Evolutionary conservation across 208 protist species (phyloP), one percentile per base, ranked within the genome.

Genomic region (Trypanosoma rangeli): DNA sequence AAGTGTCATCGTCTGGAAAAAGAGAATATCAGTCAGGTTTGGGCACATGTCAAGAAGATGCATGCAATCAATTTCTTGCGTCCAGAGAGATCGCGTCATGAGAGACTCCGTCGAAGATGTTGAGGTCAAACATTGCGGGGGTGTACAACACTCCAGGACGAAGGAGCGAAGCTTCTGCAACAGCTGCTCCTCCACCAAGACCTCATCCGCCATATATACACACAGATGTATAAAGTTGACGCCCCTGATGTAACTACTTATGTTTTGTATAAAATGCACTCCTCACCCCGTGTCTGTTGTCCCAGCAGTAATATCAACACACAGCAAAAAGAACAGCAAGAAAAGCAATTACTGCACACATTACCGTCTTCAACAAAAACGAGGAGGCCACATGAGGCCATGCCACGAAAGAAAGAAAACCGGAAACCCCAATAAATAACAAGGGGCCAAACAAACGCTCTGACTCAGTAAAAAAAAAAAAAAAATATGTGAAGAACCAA

Each of bases 31-130:
- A 13, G 79, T 70, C 28, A 93, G 49, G n/a, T 68, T 59, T 1
- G 90, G 90, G 65, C 75, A 86, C 37, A 66, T 50, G 35, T 79
- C 54, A 12, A 93, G 73, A 13, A 95, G 75, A 49, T 79, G 75
- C 80, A 95, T 90, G 79, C 84, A 89, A 68, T 95, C 90, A 55
- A 95, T 73, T 61, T 92, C 80, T 53, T 89, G 87, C 31, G 73
- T 79, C 75, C 80, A 92, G 31, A 90, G 75, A 31, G 24, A 66
- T 16, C 89, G 76, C 18, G 42, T 69, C n/a, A 67, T 42, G 24
- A 78, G 64, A 2, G 64, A 48, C 15, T 55, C 58, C 12, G n/a
- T 16, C 13, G 66, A 60, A 20, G 62, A 46, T 48, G 65, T 15
- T 22, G 73, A 28, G 33, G 68, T 63, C 15, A 76, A 60, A 29